Conservation (phyloP, 1,139 yeast genomes). For the Pichia sp. region DNA sequence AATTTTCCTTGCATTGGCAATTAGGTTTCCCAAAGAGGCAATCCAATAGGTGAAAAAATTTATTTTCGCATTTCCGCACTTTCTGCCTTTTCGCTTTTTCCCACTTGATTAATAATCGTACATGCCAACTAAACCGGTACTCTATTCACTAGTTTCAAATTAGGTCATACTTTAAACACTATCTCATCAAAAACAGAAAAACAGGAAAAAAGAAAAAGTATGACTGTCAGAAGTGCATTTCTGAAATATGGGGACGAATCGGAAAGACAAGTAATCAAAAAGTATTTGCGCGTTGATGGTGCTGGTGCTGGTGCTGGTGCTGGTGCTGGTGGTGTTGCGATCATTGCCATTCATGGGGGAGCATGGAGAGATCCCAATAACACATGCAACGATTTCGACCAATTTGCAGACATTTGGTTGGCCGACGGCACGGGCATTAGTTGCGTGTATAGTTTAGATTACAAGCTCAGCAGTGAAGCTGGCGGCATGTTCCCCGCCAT, state of each 20-base stretch:
- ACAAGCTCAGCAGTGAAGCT: conserved; percentile 55
- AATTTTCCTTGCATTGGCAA: too few relatives aligned
- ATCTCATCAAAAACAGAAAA: too few relatives aligned
- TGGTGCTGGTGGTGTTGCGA: not conserved
- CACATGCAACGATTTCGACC: conserved; percentile 49
- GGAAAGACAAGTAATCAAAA: not conserved
- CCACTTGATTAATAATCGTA: too few relatives aligned
- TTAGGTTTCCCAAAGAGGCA: too few relatives aligned
- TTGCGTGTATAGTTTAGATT: conserved; percentile 45
- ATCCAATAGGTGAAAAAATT: too few relatives aligned
- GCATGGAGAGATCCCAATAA: conserved; percentile 77
- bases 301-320: not conserved
- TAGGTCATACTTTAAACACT: too few relatives aligned
- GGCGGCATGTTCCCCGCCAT: conserved; percentile 52
- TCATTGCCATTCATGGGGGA: conserved; percentile 72
- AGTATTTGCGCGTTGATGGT: not conserved
- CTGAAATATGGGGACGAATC: not conserved
- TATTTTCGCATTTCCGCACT: too few relatives aligned
- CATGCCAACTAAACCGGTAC: too few relatives aligned
- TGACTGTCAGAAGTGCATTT: not conserved
- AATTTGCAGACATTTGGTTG: conserved; percentile 29
- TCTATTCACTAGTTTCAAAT: too few relatives aligned
- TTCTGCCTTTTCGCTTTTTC: too few relatives aligned
- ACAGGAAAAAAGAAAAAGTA: too few relatives aligned
- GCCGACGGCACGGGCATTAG: not conserved